Evolutionary conservation across 345 rosid genomes (phyloP), one percentile per base, ranked within the genome.

Genomic region (Populus nigra): DNA sequence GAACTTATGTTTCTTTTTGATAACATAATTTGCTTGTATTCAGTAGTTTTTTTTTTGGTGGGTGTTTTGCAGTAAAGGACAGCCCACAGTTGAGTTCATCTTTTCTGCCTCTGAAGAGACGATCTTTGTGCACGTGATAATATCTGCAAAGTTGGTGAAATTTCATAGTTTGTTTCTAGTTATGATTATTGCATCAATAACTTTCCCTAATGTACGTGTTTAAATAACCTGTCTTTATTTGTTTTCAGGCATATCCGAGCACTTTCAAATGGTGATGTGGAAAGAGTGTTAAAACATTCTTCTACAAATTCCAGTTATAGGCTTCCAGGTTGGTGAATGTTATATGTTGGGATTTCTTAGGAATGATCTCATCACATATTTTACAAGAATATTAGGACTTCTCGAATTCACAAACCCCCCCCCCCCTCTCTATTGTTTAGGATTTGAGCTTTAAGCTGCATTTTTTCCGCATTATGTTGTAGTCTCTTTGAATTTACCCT

Each of bases 51-150:
- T 59, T 65, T 39, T 75, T 62, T 53, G 45, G 4, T 62, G 57
- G 59, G 73, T 31, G 59, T 83, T 83, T 76, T 86, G 84, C 89
- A 96, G 99, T 94, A 92, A 90, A 88, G 97, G 97, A 69, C 97
- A 86, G 68, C 97, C 93, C 65, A 88, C 92, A 8, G 82, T 91
- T 77, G 99, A 96, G 86, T 92, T 96, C 85, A 82, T 93, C 78
- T 96, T 96, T 89, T 88, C 99, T 86, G 98, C 99, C 45, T 90
- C 97, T 22, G 94, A 91, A 81, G 99, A 96, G 86, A 92, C 98
- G 15, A 88, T 96, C 77, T 92, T 89, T 86, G 94, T 91, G 74
- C 99, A 94, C 87, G 97, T 84, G 72, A 81, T 92, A 78, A 84
- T 94, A 77, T 91, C 97, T 49, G 94, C 99, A 85, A 96, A 94